These are phyloP conservation scores for Pneumocystis oryctolagi DNA, from an alignment of 1,139 yeast genomes.

Conservation along the genomic window DNA sequence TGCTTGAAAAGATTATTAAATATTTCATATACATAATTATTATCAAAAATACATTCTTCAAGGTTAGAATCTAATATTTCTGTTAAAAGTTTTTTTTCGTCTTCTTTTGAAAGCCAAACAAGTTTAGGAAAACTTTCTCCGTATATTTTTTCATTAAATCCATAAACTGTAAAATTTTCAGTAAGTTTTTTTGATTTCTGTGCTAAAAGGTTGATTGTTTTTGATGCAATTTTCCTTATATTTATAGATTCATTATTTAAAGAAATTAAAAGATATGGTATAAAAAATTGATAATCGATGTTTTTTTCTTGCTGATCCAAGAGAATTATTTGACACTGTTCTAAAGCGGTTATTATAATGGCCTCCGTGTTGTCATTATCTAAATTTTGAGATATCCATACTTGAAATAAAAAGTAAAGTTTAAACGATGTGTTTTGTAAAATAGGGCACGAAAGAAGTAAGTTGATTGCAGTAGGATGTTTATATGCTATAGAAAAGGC, in stretches of 20 bases:
- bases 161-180: conserved; percentile 16
- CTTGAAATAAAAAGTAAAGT: not conserved
- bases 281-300: conserved; percentile 24
- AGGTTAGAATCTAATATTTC: conserved; percentile 27
- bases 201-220: conserved; percentile 19
- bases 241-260: conserved; percentile 22
- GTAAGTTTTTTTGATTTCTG: conserved; percentile 22
- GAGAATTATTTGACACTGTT: not conserved
- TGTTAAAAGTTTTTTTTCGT: conserved; percentile 37
- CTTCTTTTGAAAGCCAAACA: conserved; percentile 44
- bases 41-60: conserved; percentile 34
- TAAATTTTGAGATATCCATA: not conserved
- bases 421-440: not conserved
- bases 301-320: conserved; percentile 1
- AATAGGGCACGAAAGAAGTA: not conserved
- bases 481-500: not conserved
- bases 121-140: conserved; percentile 35
- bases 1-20: conserved; percentile 20
- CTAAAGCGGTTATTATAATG: not conserved
- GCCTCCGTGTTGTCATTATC: not conserved
- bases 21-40: conserved; percentile 28
- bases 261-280: conserved; percentile 23
- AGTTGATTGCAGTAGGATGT: not conserved
- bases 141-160: conserved; percentile 14
- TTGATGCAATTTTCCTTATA: conserved; percentile 30